Conservation (phyloP, 768 basidiomycete species). For the Mycena rosella region DNA sequence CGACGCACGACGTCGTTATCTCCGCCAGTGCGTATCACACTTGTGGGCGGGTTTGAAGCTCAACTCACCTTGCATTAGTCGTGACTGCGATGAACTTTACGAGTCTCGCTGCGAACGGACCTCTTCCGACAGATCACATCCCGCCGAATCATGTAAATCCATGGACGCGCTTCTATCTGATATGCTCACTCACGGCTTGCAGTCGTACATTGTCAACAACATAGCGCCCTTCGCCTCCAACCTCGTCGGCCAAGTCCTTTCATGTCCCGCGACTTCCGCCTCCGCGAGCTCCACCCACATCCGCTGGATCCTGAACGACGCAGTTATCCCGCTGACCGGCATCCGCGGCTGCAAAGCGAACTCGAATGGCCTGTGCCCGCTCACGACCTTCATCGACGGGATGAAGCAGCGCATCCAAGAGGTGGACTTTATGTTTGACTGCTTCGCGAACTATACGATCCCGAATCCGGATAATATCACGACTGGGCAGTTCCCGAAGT, state of each 20-base stretch:
- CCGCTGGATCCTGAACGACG: conserved; percentile 23
- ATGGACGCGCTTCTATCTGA: conserved; percentile 39
- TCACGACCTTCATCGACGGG: background rate
- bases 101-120: conserved; percentile 69
- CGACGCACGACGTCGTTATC: conserved; percentile 80
- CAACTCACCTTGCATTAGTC: conserved; percentile 52
- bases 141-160: conserved; percentile 63
- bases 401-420: background rate
- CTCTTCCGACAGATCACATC: conserved; percentile 72
- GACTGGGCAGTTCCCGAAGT: background rate
- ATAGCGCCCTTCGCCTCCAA: conserved; percentile 52
- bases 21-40: conserved; percentile 61
- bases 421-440: background rate
- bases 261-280: conserved; percentile 49
- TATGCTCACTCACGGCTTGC: conserved; percentile 48
- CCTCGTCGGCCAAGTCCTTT: conserved; percentile 62
- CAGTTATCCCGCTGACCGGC: conserved; percentile 14
- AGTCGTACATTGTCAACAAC: conserved; percentile 48
- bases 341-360: conserved; percentile 2
- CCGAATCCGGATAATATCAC: background rate
- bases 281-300: background rate
- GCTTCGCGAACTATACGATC: background rate
- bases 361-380: conserved; percentile 6
- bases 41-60: background rate
- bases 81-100: conserved; percentile 82